These are phyloP conservation scores for Chalara sp. DNA, from an alignment of 2,329 filamentous ascomycete genomes.

Conservation along the genomic window DNA sequence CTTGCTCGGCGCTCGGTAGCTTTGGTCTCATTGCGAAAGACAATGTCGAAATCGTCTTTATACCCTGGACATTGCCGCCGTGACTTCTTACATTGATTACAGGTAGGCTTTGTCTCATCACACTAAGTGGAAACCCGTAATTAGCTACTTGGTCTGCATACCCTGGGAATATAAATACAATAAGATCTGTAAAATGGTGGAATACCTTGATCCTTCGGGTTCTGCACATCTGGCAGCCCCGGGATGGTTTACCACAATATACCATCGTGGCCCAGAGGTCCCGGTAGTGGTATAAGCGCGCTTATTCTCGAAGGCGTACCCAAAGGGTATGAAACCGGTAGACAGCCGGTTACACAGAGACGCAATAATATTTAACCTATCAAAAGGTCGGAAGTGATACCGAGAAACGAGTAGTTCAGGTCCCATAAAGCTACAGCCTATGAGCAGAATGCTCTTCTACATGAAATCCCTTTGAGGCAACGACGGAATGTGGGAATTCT, in stretches of 20 bases:
- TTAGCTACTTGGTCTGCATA: no score
- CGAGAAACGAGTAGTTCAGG: no score
- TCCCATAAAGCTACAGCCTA: no score
- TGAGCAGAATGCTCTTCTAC: no score
- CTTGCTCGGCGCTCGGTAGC: slow-evolving; percentile 58
- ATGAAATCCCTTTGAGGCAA: no score
- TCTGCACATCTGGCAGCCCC: slow-evolving; percentile 69
- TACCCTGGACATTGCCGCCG: slow-evolving; percentile 59
- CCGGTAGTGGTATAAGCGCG: neutral
- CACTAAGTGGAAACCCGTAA: slow-evolving; percentile 37
- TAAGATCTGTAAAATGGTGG: neutral
- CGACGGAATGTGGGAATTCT: no score
- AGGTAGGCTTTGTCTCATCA: slow-evolving; percentile 60
- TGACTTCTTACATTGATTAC: slow-evolving; percentile 58
- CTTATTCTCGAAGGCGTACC: no score
- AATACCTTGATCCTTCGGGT: slow-evolving; percentile 66
- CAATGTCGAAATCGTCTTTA: slow-evolving; percentile 64
- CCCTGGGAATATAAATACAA: no score
- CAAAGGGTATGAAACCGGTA: no score
- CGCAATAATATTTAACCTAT: no score
- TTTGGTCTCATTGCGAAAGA: slow-evolving; percentile 67
- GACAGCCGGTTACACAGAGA: no score
- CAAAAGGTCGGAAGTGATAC: no score
- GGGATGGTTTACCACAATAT: slow-evolving; percentile 59
- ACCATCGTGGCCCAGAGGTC: slow-evolving; percentile 42